Percentiles rank a stretch among this genome's conserved stretches.
Evolutionary conservation across 257 asterid species (phyloP).

Genomic region (Thymus mandschuricus): DNA sequence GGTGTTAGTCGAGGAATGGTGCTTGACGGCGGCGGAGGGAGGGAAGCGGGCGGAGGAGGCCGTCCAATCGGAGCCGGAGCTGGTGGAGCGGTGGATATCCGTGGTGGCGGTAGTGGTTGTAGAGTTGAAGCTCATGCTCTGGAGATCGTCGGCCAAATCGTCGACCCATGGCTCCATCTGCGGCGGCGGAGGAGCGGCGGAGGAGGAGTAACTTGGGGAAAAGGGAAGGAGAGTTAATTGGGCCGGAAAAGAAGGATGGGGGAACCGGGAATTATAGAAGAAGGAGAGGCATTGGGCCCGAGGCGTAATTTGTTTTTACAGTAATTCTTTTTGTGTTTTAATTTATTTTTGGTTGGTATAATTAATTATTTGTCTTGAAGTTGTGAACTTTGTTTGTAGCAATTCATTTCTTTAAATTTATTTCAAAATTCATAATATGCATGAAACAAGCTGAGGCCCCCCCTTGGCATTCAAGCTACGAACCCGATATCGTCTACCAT

Average conservation of each 20-base stretch:
- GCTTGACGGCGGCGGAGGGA: slow-evolving; percentile 37
- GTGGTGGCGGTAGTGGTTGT: slow-evolving; percentile 72
- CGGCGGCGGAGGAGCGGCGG: slow-evolving; percentile 24
- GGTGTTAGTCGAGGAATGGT: slow-evolving; percentile 52
- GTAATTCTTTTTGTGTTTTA: not conserved
- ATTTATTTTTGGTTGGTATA: not conserved
- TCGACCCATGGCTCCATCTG: slow-evolving; percentile 76
- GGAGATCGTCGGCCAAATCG: slow-evolving; percentile 81
- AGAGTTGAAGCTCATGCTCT: slow-evolving; percentile 93
- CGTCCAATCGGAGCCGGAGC: slow-evolving; percentile 91
- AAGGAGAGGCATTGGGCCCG: slow-evolving; percentile 38
- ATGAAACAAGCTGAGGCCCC: no score
- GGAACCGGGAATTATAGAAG: slow-evolving; percentile 28
- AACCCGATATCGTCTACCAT: no score
- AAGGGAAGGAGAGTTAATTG: slow-evolving; percentile 24
- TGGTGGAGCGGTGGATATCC: slow-evolving; percentile 82
- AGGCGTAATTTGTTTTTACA: slow-evolving; percentile 9
- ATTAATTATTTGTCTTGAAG: not conserved
- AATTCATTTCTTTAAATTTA: not conserved
- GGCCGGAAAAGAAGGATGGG: slow-evolving; percentile 46
- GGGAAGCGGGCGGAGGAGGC: slow-evolving; percentile 58
- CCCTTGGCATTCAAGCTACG: no score
- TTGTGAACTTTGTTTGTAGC: not conserved
- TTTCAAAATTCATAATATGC: not conserved
- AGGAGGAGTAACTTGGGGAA: slow-evolving; percentile 8